Evolutionary conservation across 441 rosid genomes (phyloP).

Genomic region (Croton setiger): DNA sequence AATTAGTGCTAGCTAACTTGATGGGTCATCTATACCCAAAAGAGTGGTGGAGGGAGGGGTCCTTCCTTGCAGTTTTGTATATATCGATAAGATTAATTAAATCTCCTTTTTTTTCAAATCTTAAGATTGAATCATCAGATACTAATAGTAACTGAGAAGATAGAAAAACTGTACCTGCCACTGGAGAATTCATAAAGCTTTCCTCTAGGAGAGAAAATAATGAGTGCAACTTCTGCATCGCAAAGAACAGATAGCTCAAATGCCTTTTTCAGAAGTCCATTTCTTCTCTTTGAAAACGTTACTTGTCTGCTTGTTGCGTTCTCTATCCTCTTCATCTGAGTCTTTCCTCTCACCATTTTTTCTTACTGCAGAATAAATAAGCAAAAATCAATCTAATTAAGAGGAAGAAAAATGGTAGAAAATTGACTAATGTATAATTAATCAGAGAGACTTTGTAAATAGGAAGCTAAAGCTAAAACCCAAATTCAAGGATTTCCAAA

Average conservation of each 20-base stretch:
- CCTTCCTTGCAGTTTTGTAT: neutral
- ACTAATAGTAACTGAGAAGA: no score
- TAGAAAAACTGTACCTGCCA: slow-evolving; percentile 39
- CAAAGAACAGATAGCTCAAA: slow-evolving; percentile 83
- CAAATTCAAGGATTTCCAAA: slow-evolving; percentile 27
- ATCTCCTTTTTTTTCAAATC: neutral
- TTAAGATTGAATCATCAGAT: no score
- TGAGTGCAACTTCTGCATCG: no score
- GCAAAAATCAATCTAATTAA: neutral
- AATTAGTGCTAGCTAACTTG: slow-evolving; percentile 2
- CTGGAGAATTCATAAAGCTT: slow-evolving; percentile 82
- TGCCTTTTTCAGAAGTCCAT: slow-evolving; percentile 81
- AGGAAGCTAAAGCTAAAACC: no score
- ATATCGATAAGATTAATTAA: neutral
- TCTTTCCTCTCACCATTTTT: slow-evolving; percentile 82
- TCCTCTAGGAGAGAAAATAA: slow-evolving; percentile 81
- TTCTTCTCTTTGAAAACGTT: slow-evolving; percentile 87
- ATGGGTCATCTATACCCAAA: slow-evolving; percentile 10
- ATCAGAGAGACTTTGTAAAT: no score
- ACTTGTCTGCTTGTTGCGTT: slow-evolving; percentile 90
- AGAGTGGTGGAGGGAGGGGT: neutral
- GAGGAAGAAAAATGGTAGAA: no score
- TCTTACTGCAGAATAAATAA: neutral
- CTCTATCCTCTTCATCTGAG: slow-evolving; percentile 94
- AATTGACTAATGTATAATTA: no score